These are phyloP conservation scores for Athelia psychrophila DNA, from an alignment of 1,284 basidiomycete genomes.

Conservation along the genomic window DNA sequence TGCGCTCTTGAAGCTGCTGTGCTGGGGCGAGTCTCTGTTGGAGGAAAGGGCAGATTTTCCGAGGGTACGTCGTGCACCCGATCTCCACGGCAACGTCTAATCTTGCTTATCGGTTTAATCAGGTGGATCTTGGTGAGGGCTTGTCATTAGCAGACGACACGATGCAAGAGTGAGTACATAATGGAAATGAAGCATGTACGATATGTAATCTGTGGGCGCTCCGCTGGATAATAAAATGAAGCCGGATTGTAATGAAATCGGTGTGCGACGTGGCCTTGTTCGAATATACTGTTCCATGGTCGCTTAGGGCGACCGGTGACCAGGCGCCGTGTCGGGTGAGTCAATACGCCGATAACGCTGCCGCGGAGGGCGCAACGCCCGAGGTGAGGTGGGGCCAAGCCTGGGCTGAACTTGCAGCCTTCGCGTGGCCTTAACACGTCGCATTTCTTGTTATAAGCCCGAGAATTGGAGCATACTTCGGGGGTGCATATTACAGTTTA, in stretches of 20 bases:
- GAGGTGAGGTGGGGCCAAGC: too few relatives aligned
- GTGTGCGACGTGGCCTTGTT: too few relatives aligned
- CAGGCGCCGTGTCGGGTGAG: too few relatives aligned
- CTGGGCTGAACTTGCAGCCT: too few relatives aligned
- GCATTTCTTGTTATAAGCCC: too few relatives aligned
- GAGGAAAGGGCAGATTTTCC: constrained; percentile 76
- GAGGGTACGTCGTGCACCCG: constrained; percentile 52
- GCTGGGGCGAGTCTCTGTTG: constrained; percentile 86
- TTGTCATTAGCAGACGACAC: constrained; percentile 16
- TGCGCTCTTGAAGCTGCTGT: constrained; percentile 81
- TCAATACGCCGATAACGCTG: too few relatives aligned
- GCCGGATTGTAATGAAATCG: background rate
- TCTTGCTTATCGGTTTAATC: background rate
- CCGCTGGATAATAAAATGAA: background rate
- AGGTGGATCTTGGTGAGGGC: constrained; percentile 30
- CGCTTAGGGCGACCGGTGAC: too few relatives aligned
- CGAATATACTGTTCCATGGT: too few relatives aligned
- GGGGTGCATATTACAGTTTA: too few relatives aligned
- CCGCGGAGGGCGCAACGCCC: too few relatives aligned
- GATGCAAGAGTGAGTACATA: constrained; percentile 21
- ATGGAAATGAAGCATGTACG: background rate
- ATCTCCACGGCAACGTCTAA: background rate
- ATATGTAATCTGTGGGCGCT: constrained; percentile 1
- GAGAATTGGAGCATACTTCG: too few relatives aligned
- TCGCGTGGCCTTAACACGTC: too few relatives aligned